Evolutionary conservation across 2,329 filamentous ascomycete genomes (phyloP), one percentile per base, ranked within the genome.

Genomic region (Parastagonospora nodorum): DNA sequence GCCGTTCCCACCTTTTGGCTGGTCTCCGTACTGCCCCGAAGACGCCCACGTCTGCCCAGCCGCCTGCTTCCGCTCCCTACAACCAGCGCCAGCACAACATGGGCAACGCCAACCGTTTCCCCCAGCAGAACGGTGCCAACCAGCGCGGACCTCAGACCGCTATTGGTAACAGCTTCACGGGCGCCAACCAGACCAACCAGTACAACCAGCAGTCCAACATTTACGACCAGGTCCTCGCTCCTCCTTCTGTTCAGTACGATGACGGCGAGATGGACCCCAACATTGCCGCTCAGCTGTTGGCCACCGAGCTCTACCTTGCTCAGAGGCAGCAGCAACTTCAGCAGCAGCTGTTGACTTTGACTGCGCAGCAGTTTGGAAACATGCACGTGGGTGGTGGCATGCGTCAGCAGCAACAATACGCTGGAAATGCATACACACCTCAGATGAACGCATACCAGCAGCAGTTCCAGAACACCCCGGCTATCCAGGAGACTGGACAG

Each of bases 311-410:
- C 71, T 96, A 95, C 69, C 83, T 99, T 43, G 91, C 92, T 35
- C 91, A 96, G 70, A 92, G 96, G 76, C 93, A 97, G 77, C 92
- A 96, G 77, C 88, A 90, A 58, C 85, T 97, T 45, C 92, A 97
- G 77, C 92, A 97, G 77, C 92, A 97, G 77, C 83, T 97, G 60
- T 84, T 91, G 62, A 89, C 80, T 59, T 86, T 97, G 19, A 94
- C 93, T 67, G 68, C 68, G n/a, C 69, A 73, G 58, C 69, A 72
- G 57, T 72, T 72, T 39, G 64, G 65, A 40, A 85, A 84, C 59
- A 79, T 96, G 76, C 91, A 82, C 73, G 72, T 96, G 51, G 87
- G 82, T 68, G 66, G 58, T 36, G 57, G 60, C 44, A 53, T 66
- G 53, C 69, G 61, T 16, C 76, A 79, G 47, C 73, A 75, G 57